Conservation (phyloP, 23 red algal genomes). For the Cyanidioschyzon merolae region DNA sequence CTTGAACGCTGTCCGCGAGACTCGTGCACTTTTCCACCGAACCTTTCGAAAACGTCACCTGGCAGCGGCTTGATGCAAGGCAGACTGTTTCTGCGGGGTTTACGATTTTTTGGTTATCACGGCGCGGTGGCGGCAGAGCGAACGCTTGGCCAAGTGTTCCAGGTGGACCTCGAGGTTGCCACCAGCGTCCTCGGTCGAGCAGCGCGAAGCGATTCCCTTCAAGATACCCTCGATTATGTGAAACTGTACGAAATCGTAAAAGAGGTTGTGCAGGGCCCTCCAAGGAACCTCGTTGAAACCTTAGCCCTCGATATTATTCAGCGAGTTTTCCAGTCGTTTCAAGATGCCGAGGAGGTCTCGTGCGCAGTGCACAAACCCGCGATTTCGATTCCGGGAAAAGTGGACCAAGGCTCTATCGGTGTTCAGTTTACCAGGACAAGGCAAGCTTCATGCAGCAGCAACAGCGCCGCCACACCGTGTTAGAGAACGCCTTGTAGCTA, state of each 20-base stretch:
- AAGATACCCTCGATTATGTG: slow-evolving; percentile 8
- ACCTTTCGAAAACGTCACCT: no score
- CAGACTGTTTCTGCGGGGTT: background rate
- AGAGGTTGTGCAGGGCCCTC: background rate
- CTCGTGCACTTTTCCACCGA: no score
- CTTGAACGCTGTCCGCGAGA: no score
- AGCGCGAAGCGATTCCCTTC: background rate
- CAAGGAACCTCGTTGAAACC: slow-evolving; percentile 3
- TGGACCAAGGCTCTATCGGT: background rate
- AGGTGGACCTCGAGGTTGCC: background rate
- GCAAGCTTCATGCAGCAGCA: no score
- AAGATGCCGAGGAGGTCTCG: background rate
- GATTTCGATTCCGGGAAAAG: background rate
- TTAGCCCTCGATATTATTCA: slow-evolving; percentile 3
- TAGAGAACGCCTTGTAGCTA: no score
- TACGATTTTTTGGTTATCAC: background rate
- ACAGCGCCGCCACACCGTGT: no score
- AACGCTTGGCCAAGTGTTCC: slow-evolving; percentile 1
- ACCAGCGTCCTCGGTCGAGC: background rate
- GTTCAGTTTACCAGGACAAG: background rate
- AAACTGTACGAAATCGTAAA: background rate
- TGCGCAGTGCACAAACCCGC: background rate
- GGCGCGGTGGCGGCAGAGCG: background rate
- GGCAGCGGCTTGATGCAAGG: background rate
- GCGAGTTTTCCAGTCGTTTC: background rate